These are phyloP conservation scores for Hyphopichia fennica DNA, from an alignment of 1,139 yeast species.

Conservation along the genomic window DNA sequence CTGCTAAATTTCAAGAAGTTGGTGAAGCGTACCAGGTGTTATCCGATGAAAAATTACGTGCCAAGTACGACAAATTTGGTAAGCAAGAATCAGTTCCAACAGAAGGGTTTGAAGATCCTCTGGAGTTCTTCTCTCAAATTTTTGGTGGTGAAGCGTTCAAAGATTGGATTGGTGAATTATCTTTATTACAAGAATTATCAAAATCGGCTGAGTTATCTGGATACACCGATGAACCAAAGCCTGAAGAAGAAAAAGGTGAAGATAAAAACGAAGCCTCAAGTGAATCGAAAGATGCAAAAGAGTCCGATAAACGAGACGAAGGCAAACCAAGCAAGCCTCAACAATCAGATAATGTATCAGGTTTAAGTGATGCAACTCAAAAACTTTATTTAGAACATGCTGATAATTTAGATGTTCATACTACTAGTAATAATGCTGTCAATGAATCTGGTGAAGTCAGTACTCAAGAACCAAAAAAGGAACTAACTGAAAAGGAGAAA, in stretches of 20 bases:
- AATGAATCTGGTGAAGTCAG: background rate
- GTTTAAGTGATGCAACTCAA: background rate
- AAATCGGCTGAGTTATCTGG: slow-evolving; percentile 56
- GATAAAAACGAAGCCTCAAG: background rate
- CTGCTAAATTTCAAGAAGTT: slow-evolving; percentile 63
- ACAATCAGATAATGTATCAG: background rate
- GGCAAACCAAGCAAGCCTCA: background rate
- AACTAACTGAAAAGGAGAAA: slow-evolving; percentile 42
- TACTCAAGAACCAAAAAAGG: slow-evolving; percentile 5
- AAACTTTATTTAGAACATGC: slow-evolving; percentile 1
- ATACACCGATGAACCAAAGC: slow-evolving; percentile 36
- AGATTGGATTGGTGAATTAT: slow-evolving; percentile 77
- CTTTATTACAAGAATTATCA: slow-evolving; percentile 58
- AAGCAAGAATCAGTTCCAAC: slow-evolving; percentile 80
- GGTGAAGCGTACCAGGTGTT: slow-evolving; percentile 85
- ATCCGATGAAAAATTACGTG: slow-evolving; percentile 70
- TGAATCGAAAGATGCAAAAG: too few species aligned
- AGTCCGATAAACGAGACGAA: background rate
- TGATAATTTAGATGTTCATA: background rate
- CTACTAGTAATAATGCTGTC: too few species aligned
- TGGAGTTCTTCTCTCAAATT: slow-evolving; percentile 70
- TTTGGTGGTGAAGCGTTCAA: slow-evolving; percentile 88
- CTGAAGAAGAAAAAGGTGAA: background rate
- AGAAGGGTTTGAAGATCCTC: slow-evolving; percentile 87
- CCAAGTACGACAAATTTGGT: slow-evolving; percentile 81